Base-by-base conservation (phyloP, 2,329 filamentous ascomycete genomes). In the Fusarium miscanthi region DNA sequence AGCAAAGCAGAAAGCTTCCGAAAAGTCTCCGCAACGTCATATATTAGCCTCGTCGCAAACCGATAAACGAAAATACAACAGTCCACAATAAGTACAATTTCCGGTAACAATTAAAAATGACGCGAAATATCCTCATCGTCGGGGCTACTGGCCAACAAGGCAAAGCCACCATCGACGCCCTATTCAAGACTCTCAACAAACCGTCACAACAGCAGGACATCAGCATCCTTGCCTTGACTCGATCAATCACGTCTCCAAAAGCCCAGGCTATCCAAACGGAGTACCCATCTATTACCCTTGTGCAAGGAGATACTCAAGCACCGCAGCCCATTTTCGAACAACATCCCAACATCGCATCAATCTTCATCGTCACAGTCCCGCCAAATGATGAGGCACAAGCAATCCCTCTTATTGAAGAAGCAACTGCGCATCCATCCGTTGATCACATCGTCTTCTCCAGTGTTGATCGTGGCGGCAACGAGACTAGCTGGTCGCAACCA, bases 341-440 rank as follows among this genome's bases (percentile, higher is more conserved):
- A 0, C 54, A 76, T 19, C 74, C 77, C 14, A 46, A 16, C 6
- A 74, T 79, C 6, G 57, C 74, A n/a, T 71, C 77, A 2, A 16
- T 74, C 21, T 78, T 79, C 30, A 30, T 79, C 31, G 76, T 79
- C 17, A 80, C 78, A 1, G 73, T 79, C 1, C 76, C 78, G 0
- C 74, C 75, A 1, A 66, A 77, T 4, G 78, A 79, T 5, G 76
- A 79, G 31, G 58, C 33, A 3, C 72, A 77, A 23, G 76, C 75
- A 0, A 30, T 74, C 0, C 75, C 78, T 8, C 70, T 79, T 4
- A 74, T 79, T 21, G 74, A 78, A 35, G 70, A 71, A 12, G 76
- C 76, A 13, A 38, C 72, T 1, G 7, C 37, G 0, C 56, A 62
- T 0, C 16, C 38, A 0, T 33, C 51, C n/a, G 54, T 78, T 11